Base-by-base conservation (phyloP, 2,329 filamentous ascomycete genomes). In the Emmonsia crescens region DNA sequence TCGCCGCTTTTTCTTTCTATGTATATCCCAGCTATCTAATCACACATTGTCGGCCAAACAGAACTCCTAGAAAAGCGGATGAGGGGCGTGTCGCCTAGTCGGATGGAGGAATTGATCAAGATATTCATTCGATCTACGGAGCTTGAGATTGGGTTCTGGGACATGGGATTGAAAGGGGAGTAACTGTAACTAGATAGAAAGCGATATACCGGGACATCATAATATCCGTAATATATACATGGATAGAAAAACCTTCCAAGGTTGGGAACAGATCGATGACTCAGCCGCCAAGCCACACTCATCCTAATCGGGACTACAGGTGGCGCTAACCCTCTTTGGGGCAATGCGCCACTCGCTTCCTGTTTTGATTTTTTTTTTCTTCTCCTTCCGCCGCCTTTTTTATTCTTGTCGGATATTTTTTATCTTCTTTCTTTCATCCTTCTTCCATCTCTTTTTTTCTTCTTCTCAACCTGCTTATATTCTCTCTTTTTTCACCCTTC, bases 61-160 rank as follows among this genome's bases (percentile, higher is more conserved):
- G 89, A 84, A 64, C 75, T 95, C 36, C 80, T 96, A 9, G 93
- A 96, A 74, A 83, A 84, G 66, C 82, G 91, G 69, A 86, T 89
- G 19, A 77, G 82, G n/a, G 77, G 85, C 57, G 88, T 93, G 67
- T 92, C 89, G 1, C 85, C 88, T 0, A 79, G 79, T 44, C 81
- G 91, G 51, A 83, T 96, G 62, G 91, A 96, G 68, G 88, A 96
- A 71, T 77, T 97, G 57, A 85, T 93, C 54, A 80, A 83, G 66
- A 90, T 96, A 58, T 96, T 96, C 70, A 84, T 91, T 55, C 88
- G 91, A 67, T 90, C 88, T n/a, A 95, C 91, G 19, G 72, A 89
- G 82, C 84, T 90, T 81, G 88, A 91, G 74, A 85, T 83, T 65
- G 84, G 82, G 1, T 91, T 91, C 71, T 91, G 88, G 88, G 82